Evolutionary conservation across 805 yeast species (phyloP), one percentile per base, ranked within the genome.

Genomic region (Metschnikowia baotianmanensis): DNA sequence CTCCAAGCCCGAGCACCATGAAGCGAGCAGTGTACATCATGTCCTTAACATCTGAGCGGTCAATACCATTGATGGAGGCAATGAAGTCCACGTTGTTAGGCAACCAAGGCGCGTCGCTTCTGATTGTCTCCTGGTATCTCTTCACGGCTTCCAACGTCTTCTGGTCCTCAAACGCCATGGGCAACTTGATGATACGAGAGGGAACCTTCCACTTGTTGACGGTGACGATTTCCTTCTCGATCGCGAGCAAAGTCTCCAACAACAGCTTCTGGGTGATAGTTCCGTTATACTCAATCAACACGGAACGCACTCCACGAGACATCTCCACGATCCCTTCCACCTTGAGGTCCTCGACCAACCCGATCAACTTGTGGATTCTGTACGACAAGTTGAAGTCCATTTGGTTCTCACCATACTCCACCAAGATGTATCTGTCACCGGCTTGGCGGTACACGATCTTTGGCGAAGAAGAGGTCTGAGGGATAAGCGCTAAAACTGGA

Each of bases 261-360:
- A 91, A 65, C 8, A 71, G 68, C 28, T 66, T 50, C 67, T 91
- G 98, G 16, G 77, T 58, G 28, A 85, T 74, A 36, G 71, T 62
- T 34, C 84, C 86, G 59, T 87, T 82, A 60, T 69, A 93, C 63
- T 91, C 96, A 58, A 91, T 77, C 59, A 91, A 74, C 23, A 93
- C 96, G 5, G 98, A 90, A 58, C 98, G 76, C 23, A 93, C 98
- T 69, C 98, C 98, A 52, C 86, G 95, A 1, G 96, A 88, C 96
- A 93, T 87, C 65, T 93, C 98, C 43, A 87, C 78, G 44, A 91
- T 83, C 42, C 97, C 98, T 39, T 68, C 62, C 21, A 95, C 83
- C 44, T 78, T 71, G 50, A 80, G 76, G 19, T 70, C 69, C 33
- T 71, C 67, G 30, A 87, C 95, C 73, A 79, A 72, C 49, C 83